Conservation (phyloP, 2,329 filamentous ascomycete genomes). For the Tolypocladium tropicale region DNA sequence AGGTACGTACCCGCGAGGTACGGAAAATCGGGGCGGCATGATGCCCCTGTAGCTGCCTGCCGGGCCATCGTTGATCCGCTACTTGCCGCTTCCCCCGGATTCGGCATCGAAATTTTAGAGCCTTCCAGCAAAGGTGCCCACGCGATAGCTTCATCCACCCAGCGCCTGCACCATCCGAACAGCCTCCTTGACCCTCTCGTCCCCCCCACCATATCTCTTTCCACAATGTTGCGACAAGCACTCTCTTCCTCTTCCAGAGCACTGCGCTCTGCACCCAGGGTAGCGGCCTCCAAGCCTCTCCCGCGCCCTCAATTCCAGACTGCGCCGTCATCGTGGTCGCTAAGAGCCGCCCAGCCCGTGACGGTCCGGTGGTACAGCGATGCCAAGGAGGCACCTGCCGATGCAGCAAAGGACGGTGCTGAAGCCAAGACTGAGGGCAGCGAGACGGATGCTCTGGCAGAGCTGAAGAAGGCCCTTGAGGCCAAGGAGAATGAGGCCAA, state of each 20-base stretch:
- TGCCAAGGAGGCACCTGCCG: constrained; percentile 24
- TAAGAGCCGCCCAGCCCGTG: constrained; percentile 25
- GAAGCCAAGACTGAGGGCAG: constrained; percentile 13
- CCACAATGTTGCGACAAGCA: constrained; percentile 36
- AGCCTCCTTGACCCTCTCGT: constrained; percentile 3
- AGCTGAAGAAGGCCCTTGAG: constrained; percentile 41
- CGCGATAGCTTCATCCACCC: background rate
- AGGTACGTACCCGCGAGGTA: background rate
- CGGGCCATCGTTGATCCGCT: constrained; percentile 7
- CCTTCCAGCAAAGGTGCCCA: constrained; percentile 3
- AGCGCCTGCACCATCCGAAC: background rate
- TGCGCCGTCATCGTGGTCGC: constrained; percentile 21
- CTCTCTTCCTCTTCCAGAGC: constrained; percentile 32
- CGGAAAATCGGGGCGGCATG: background rate
- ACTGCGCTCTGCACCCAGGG: constrained; percentile 29
- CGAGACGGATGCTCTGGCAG: constrained; percentile 26
- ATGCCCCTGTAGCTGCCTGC: background rate
- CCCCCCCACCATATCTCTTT: background rate
- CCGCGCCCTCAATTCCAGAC: constrained; percentile 27
- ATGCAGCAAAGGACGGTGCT: constrained; percentile 9
- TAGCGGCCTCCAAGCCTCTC: constrained; percentile 23
- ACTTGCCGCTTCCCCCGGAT: constrained; percentile 2
- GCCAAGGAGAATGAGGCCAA: constrained; percentile 43
- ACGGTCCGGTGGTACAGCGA: constrained; percentile 39
- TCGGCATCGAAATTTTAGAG: constrained; percentile 18